Evolutionary conservation across 176 grass and related monocot species (phyloP), one percentile per base, ranked within the genome.

Genomic region (Eleusine coracana): DNA sequence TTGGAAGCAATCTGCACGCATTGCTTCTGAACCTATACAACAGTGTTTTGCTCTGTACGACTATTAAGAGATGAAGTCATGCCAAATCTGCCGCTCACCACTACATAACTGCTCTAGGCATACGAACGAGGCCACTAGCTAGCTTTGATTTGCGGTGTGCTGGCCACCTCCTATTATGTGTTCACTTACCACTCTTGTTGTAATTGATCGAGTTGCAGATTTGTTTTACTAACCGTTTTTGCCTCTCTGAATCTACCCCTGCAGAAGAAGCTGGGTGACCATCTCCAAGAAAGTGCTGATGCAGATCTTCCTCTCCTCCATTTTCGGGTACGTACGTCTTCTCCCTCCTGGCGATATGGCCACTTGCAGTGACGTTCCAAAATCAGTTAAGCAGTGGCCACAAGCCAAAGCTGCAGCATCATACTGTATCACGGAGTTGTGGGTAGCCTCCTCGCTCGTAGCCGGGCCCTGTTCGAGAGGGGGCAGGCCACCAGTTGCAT

Each of bases 321-420:
- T 96, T 67, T 96, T 93, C 81, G 93, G 93, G 93, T 96, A 88
- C 27, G 93, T 96, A 88, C 27, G 88, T 65, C n/a, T 51, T 36
- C 10, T 29, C 60, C 3, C 3, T 25, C 10, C 0, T 3, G 25
- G 5, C 25, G 60, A 12, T 13, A 12, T 4, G 21, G 20, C 34
- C 65, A 44, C 46, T 86, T 56, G 71, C 63, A 41, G 10, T 29
- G 29, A 25, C 66, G 39, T 60, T 70, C 27, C 73, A 5, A n/a
- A 68, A 61, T 40, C 40, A 59, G 34, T 25, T 29, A 74, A 58
- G 38, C 56, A 59, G 56, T 23, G 29, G 23, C 20, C 38, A 31
- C 16, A 34, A 36, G n/a, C 42, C 59, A 62, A 29, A 71, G 68
- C 28, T 56, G 31, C 20, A 39, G 63, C 42, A 18, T 18, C 29